phyloP scores from a whole-genome alignment of 2,329 filamentous ascomycete genomes.

The Sporothrix brunneoviolacea region DNA sequence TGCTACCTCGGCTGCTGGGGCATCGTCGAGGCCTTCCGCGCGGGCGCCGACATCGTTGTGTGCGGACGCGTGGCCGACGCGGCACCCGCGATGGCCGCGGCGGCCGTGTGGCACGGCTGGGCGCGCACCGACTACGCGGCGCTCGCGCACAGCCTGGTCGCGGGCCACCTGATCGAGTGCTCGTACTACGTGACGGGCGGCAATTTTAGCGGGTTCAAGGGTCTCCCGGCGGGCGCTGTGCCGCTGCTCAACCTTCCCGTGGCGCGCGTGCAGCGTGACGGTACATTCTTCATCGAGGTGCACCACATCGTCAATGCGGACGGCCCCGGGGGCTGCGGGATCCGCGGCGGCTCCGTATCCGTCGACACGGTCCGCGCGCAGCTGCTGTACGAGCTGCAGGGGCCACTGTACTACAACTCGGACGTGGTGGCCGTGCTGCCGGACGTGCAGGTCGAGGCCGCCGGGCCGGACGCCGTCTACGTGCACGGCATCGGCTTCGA shows the following conservation, averaged over 20 bases:
- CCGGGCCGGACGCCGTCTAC: constrained; percentile 30
- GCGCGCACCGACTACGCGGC: constrained; percentile 37
- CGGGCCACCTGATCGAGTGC: constrained; percentile 48
- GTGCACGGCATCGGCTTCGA: constrained; percentile 35
- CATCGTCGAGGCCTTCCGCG: constrained; percentile 36
- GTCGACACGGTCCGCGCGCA: constrained; percentile 13
- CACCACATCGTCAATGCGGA: constrained; percentile 35
- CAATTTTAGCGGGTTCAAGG: constrained; percentile 47
- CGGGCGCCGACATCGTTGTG: constrained; percentile 41
- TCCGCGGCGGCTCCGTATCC: constrained; percentile 32
- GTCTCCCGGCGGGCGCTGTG: no score
- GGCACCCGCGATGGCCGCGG: constrained; percentile 48
- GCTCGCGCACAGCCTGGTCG: constrained; percentile 44
- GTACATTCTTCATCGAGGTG: constrained; percentile 27
- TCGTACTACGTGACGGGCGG: constrained; percentile 46
- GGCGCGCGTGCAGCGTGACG: no score
- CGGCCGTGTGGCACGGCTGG: constrained; percentile 52
- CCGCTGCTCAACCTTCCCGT: no score
- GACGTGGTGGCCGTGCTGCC: constrained; percentile 38
- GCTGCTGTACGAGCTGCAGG: constrained; percentile 19
- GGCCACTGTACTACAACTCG: constrained; percentile 39
- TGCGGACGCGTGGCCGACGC: constrained; percentile 36
- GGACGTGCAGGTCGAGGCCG: constrained; percentile 30
- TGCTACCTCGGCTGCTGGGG: constrained; percentile 46
- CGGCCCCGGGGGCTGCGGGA: constrained; percentile 26